A percentile compares a stretch with the other conserved stretches of the same genome.
Conservation (phyloP, 2,329 filamentous ascomycete species). For the Colletotrichum orbiculare region DNA sequence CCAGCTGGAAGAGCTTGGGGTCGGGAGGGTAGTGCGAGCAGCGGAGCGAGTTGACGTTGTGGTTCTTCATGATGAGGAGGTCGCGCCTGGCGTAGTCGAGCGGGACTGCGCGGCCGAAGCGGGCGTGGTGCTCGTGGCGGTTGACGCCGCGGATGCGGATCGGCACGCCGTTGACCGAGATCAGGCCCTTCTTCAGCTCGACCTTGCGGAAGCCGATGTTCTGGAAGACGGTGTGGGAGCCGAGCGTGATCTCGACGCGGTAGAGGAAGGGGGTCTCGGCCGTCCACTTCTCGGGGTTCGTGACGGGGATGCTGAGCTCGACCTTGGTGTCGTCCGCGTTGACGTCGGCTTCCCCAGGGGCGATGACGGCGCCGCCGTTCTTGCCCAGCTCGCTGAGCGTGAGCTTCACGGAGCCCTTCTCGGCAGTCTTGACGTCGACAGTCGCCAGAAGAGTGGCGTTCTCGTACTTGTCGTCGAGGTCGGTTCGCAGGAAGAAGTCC, state of each 20-base stretch:
- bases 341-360: conserved; percentile 42
- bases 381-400: conserved; percentile 54
- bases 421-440: conserved; percentile 53
- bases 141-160: conserved; percentile 74
- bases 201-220: conserved; percentile 72
- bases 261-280: conserved; percentile 75
- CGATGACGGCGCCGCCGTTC: conserved; percentile 47
- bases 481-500: conserved; percentile 66
- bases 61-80: conserved; percentile 73
- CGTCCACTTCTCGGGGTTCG: conserved; percentile 73
- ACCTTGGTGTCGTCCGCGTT: conserved; percentile 45
- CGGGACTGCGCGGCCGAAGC: conserved; percentile 71
- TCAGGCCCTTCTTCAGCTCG: conserved; percentile 69
- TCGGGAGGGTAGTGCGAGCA: conserved; percentile 77
- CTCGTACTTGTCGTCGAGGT: conserved; percentile 63
- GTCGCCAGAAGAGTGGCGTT: conserved; percentile 61
- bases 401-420: conserved; percentile 51
- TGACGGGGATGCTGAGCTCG: conserved; percentile 58
- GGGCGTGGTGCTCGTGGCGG: conserved; percentile 76
- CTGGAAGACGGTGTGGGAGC: conserved; percentile 58
- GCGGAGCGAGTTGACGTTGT: conserved; percentile 78
- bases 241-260: conserved; percentile 57
- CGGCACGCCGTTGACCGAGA: conserved; percentile 71
- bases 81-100: conserved; percentile 71
- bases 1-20: conserved; percentile 67